Conservation (phyloP, 2,329 filamentous ascomycete species). For the Taxawa tesnikishii region DNA sequence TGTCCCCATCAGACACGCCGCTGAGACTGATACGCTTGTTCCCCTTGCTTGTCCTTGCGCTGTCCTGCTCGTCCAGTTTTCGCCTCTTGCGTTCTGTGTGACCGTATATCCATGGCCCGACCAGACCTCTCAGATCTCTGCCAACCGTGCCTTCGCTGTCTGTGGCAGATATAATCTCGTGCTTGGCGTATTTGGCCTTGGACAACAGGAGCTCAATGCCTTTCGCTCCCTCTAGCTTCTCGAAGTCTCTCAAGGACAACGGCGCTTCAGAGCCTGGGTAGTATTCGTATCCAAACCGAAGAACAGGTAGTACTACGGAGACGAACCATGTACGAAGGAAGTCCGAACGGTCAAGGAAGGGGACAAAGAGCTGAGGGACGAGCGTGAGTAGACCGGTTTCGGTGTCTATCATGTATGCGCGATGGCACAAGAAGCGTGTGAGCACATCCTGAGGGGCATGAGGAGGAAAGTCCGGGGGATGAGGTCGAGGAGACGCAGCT, state of each 20-base stretch:
- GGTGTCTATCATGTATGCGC: conserved; percentile 56
- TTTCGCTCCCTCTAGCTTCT: conserved; percentile 43
- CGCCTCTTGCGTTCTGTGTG: conserved; percentile 45
- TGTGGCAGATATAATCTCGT: conserved; percentile 17
- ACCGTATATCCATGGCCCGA: conserved; percentile 64
- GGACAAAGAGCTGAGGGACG: conserved; percentile 52
- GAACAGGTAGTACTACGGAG: conserved; percentile 54
- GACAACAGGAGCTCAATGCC: conserved; percentile 52
- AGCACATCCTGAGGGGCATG: conserved; percentile 43
- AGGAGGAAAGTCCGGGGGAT: conserved; percentile 34
- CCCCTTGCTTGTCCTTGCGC: neutral
- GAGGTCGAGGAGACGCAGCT: conserved; percentile 51
- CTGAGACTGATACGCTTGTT: conserved; percentile 11
- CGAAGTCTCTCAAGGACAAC: conserved; percentile 54
- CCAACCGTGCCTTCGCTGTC: conserved; percentile 32
- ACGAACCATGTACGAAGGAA: conserved; percentile 57
- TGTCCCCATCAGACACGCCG: conserved; percentile 15
- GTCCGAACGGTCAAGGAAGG: conserved; percentile 52
- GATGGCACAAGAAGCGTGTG: conserved; percentile 53
- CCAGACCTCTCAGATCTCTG: conserved; percentile 53
- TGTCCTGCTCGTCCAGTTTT: conserved; percentile 24
- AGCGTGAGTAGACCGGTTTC: conserved; percentile 61
- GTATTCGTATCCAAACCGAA: conserved; percentile 59
- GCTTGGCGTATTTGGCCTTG: conserved; percentile 35
- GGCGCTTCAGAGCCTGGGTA: conserved; percentile 44